A percentile compares a stretch with the other conserved stretches of the same genome.
These are phyloP conservation scores for Exserohilum rostratum DNA, from an alignment of 2,329 filamentous ascomycete species.

Conservation along the genomic window DNA sequence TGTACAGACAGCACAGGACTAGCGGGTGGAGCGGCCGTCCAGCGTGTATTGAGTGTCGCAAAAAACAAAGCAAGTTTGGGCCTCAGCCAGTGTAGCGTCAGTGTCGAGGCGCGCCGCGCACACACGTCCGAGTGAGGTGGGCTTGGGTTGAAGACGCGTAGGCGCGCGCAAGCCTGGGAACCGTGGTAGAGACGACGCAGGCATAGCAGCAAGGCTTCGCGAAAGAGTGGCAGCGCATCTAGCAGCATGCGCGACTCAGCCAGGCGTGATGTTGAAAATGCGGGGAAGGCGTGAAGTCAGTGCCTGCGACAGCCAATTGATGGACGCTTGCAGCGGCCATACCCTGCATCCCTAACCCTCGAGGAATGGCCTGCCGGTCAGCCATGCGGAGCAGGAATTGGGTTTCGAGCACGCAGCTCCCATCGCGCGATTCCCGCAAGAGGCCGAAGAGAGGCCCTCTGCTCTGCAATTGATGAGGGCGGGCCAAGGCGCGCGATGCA, in stretches of 20 bases:
- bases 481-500: constrained; percentile 11
- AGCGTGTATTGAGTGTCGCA: constrained; percentile 13
- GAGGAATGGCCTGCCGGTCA: too few species aligned
- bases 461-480: constrained; percentile 2
- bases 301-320: constrained; percentile 23
- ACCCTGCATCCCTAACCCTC: constrained; percentile 2
- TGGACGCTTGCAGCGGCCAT: constrained; percentile 4
- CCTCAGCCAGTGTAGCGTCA: constrained; percentile 22
- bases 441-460: constrained; percentile 2
- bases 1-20: constrained; percentile 7
- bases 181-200: constrained; percentile 1
- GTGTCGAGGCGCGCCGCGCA: constrained; percentile 6
- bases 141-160: constrained; percentile 7
- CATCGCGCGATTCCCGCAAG: background rate
- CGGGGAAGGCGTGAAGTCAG: constrained; percentile 36
- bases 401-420: constrained; percentile 19
- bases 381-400: too few species aligned
- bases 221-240: constrained; percentile 14
- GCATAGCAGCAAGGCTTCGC: constrained; percentile 6
- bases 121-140: constrained; percentile 5
- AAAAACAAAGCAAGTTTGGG: constrained; percentile 23
- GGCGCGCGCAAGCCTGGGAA: constrained; percentile 16
- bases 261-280: constrained; percentile 29
- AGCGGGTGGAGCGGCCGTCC: constrained; percentile 10
- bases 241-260: constrained; percentile 24